These are phyloP conservation scores for Rutstroemia sydowiana DNA, from an alignment of 2,329 filamentous ascomycete species.

Conservation along the genomic window DNA sequence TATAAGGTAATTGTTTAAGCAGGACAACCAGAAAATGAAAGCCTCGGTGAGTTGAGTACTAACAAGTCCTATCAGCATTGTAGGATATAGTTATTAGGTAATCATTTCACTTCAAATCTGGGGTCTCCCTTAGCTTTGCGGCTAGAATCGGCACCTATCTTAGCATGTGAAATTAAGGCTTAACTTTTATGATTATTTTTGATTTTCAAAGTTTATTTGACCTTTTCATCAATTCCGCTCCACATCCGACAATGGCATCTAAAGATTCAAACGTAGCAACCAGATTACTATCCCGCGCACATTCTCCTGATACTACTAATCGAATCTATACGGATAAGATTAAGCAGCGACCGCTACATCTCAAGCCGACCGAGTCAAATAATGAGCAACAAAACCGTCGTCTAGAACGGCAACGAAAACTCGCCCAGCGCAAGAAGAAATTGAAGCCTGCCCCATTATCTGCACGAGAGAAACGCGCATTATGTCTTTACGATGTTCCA, in stretches of 20 bases:
- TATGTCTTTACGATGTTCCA: conserved; percentile 69
- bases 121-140: conserved; percentile 2
- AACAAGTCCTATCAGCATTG: not conserved
- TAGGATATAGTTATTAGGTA: too few relatives aligned
- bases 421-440: conserved; percentile 35
- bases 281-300: conserved; percentile 66
- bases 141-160: not conserved
- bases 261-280: conserved; percentile 11
- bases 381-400: conserved; percentile 49
- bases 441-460: conserved; percentile 63
- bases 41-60: conserved; percentile 6
- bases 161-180: conserved; percentile 1
- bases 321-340: conserved; percentile 78
- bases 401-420: conserved; percentile 29
- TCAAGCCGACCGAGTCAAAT: conserved; percentile 52
- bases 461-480: conserved; percentile 65
- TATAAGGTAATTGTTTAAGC: not conserved
- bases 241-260: conserved; percentile 2
- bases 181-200: not conserved
- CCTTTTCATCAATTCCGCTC: too few relatives aligned
- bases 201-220: not conserved
- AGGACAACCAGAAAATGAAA: not conserved
- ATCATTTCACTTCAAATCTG: conserved; percentile 4
- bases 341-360: conserved; percentile 70
- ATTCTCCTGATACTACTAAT: conserved; percentile 63